Base-by-base conservation (phyloP, 805 yeast species). In the Kodamaea fukazawae region DNA sequence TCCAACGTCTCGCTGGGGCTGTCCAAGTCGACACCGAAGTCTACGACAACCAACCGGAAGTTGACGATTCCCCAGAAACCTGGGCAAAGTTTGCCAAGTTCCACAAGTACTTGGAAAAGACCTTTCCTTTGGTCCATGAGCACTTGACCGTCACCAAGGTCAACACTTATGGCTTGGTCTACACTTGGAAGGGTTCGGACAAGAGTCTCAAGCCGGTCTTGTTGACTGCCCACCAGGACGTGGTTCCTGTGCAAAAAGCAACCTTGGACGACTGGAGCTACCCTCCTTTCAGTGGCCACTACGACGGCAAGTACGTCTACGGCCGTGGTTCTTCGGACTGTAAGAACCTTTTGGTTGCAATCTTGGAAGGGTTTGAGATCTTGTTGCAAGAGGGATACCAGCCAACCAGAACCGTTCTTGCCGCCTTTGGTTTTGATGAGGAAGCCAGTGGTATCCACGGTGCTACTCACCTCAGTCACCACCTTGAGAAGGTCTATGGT, bases 291-390 rank as follows among this genome's bases (percentile, higher is more conserved):
- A 59, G 49, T 9, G 72, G 69, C 2, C 65, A 73, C 50, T 85
- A 66, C 53, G 95, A 87, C 50, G 89, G 87, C 11, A 65, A 70
- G 18, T 61, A 55, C 30, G 50, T 88, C 3, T 85, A 79, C 75
- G 96, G 96, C 2, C 73, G 96, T 51, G 96, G 96, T 29, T 58
- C 86, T 2, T 60, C 73, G 32, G 96, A 88, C 58, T 81, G 88
- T 56, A 88, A 88, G 59, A 81, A 81, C 55, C 61, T 80, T 26
- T 65, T 88, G 35, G 67, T 82, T 44, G 83, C 80, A 2, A 73
- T 82, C 35, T 56, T 86, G 54, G 90, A 85, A 55, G 71, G 89
- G 1, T 57, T 77, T n/a, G 58, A 64, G 36, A 58, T 83, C 25
- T 53, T 85, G 20, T 50, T 61, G 25, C 58, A 61, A 14, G 70